Percentiles rank a stretch among this genome's conserved stretches.
phyloP scores from a whole-genome alignment of 192 early-diverging fungal genomes.

The Linnemannia elongata region DNA sequence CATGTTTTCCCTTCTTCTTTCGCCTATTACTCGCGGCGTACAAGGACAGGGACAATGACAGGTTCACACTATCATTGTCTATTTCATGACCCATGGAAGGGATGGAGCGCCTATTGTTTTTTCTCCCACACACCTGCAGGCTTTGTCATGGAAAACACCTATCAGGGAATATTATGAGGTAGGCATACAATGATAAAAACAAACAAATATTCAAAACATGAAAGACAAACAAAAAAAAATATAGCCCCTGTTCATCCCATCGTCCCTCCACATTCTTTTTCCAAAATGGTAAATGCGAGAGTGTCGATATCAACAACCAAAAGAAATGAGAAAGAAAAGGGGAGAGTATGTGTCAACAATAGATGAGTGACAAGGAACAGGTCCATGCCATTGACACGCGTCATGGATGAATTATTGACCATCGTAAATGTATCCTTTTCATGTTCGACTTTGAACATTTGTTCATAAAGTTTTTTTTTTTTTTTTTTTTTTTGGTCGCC shows the following conservation, averaged over 20 bases:
- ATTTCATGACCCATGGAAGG: not conserved
- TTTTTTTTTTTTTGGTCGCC: not conserved
- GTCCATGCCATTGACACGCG: not conserved
- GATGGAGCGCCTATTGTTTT: not conserved
- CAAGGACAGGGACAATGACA: not conserved
- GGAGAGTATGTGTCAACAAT: not conserved
- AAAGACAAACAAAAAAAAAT: not conserved
- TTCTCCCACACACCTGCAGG: conserved; percentile 7
- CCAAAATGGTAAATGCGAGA: not conserved
- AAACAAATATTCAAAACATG: not conserved
- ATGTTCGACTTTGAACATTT: not conserved
- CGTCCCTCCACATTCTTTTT: not conserved
- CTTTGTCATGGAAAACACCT: conserved; percentile 5
- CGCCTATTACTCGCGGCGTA: not conserved
- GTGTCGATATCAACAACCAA: not conserved
- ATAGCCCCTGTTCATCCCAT: not conserved
- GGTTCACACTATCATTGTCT: not conserved
- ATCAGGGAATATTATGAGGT: not conserved
- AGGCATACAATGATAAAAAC: not conserved
- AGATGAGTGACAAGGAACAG: not conserved
- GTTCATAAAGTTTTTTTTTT: not conserved
- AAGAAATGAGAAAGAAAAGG: not conserved
- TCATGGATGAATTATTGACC: conserved; percentile 5
- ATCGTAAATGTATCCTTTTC: not conserved
- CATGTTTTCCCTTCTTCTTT: not conserved